Evolutionary conservation across 129 eudicot genomes (phyloP).

Genomic region (Lactuca sativa): DNA sequence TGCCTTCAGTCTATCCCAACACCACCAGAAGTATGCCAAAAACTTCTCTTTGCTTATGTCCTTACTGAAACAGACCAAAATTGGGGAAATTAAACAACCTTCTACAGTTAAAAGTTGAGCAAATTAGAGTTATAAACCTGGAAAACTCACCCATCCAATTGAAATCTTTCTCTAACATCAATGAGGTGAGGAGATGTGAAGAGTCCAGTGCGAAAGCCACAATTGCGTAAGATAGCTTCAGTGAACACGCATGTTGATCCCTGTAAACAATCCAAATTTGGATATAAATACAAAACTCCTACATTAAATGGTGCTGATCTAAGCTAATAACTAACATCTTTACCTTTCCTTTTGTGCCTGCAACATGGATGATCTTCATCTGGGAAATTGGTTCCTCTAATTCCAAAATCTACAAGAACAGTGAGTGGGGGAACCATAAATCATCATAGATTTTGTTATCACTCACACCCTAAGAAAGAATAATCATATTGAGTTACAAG

Average conservation of each 20-base stretch:
- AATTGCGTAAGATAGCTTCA: conserved; percentile 80
- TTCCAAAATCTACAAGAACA: conserved; percentile 57
- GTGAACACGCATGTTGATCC: conserved; percentile 93
- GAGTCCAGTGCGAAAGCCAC: conserved; percentile 90
- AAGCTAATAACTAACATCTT: background rate
- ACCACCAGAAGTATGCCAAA: conserved; percentile 94
- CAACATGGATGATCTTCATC: conserved; percentile 91
- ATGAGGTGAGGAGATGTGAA: conserved; percentile 98
- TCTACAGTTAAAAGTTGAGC: background rate
- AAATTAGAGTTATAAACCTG: conserved; percentile 2
- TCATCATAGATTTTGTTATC: background rate
- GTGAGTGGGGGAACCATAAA: conserved; percentile 12
- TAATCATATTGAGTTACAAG: background rate
- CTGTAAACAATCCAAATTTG: conserved; percentile 38
- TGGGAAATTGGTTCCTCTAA: conserved; percentile 68
- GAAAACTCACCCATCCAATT: conserved; percentile 72
- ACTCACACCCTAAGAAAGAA: background rate
- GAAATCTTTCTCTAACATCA: conserved; percentile 94
- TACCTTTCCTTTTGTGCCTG: conserved; percentile 99
- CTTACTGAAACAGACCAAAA: conserved; percentile 50
- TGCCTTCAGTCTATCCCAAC: conserved; percentile 89
- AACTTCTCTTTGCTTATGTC: conserved; percentile 88
- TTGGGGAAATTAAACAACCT: conserved; percentile 3
- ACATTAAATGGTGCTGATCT: background rate
- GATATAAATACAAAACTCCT: conserved; percentile 13